Percentiles rank a stretch among this genome's conserved stretches.
phyloP scores from a whole-genome alignment of 2,329 filamentous ascomycete species.

The Phoma sp. region DNA sequence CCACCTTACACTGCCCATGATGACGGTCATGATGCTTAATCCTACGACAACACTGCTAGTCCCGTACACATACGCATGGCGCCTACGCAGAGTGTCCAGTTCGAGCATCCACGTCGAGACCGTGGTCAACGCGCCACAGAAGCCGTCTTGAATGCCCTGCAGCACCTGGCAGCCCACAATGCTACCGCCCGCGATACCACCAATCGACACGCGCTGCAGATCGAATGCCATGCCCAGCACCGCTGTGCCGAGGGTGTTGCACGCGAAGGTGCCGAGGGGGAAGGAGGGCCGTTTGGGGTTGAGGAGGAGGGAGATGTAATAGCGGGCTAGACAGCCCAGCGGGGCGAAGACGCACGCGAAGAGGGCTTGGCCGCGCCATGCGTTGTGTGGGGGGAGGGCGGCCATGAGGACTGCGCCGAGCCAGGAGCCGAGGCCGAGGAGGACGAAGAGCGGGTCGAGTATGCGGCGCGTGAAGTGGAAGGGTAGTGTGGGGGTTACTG shows the following conservation, averaged over 20 bases:
- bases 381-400: conserved; percentile 70
- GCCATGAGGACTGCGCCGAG: conserved; percentile 75
- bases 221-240: conserved; percentile 80
- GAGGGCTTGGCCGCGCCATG: conserved; percentile 76
- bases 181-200: conserved; percentile 49
- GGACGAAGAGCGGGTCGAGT: conserved; percentile 67
- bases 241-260: conserved; percentile 78
- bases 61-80: conserved; percentile 74
- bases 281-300: conserved; percentile 73
- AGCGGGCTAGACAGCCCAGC: conserved; percentile 75
- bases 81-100: conserved; percentile 48
- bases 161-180: conserved; percentile 53
- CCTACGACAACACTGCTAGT: conserved; percentile 64
- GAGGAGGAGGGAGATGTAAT: conserved; percentile 73
- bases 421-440: conserved; percentile 78
- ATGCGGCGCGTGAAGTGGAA: conserved; percentile 63
- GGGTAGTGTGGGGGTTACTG: conserved; percentile 65
- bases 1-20: conserved; percentile 81
- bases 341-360: conserved; percentile 86
- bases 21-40: conserved; percentile 66
- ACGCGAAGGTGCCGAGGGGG: conserved; percentile 83
- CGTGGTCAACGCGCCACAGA: conserved; percentile 57
- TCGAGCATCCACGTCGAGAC: conserved; percentile 58
- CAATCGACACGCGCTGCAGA: conserved; percentile 68
- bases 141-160: conserved; percentile 57